A percentile compares a stretch with the other conserved stretches of the same genome.
Conservation (phyloP, 2,329 filamentous ascomycete species). For the Clonostachys chloroleuca region DNA sequence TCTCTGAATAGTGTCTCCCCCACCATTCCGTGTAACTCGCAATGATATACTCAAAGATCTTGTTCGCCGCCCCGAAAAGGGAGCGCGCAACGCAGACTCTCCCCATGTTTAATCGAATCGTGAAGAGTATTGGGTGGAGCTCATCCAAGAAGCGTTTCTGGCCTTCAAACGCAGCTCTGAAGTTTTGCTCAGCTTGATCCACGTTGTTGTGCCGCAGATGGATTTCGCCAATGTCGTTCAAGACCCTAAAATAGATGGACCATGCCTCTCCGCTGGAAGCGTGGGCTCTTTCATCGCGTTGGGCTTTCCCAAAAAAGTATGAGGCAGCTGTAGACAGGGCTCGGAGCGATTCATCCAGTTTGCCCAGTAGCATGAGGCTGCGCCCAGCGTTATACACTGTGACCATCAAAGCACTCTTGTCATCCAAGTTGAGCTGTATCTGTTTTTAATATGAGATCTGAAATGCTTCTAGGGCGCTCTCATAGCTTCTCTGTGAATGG, state of each 20-base stretch:
- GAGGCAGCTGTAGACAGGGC: not conserved
- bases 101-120: not conserved
- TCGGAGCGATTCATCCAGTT: not conserved
- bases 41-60: not conserved
- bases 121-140: not conserved
- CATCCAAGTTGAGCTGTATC: not conserved
- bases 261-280: too few relatives aligned
- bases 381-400: not conserved
- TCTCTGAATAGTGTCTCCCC: not conserved
- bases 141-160: too few relatives aligned
- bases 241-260: not conserved
- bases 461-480: not conserved
- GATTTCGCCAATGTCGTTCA: not conserved
- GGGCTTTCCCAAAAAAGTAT: not conserved
- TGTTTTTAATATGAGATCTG: not conserved
- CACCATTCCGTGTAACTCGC: not conserved
- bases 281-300: not conserved
- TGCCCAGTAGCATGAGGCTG: not conserved
- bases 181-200: not conserved
- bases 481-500: not conserved
- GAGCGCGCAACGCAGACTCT: not conserved
- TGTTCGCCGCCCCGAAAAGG: not conserved
- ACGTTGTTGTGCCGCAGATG: not conserved
- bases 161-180: not conserved
- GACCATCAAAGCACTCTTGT: not conserved